Evolutionary conservation across 1,284 basidiomycete genomes (phyloP).

Genomic region (Trametes versicolor): DNA sequence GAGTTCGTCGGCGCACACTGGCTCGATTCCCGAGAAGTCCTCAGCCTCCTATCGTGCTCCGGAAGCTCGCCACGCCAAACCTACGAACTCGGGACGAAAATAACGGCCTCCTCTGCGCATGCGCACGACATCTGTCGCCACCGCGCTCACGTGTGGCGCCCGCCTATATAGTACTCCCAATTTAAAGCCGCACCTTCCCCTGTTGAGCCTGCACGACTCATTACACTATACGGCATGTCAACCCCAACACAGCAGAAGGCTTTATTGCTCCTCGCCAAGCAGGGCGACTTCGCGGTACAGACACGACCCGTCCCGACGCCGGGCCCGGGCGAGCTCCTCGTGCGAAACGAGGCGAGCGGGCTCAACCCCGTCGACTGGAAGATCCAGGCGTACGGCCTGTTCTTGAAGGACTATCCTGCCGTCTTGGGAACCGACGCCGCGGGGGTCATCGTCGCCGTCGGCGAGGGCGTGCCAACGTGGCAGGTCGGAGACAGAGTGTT

Average conservation of each 20-base stretch:
- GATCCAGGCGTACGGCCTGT: constrained; percentile 45
- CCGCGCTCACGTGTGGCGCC: neutral
- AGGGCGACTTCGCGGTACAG: constrained; percentile 40
- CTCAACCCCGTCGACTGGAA: constrained; percentile 57
- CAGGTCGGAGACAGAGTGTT: constrained; percentile 52
- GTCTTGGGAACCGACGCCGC: constrained; percentile 57
- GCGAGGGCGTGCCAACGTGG: constrained; percentile 48
- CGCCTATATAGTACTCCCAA: neutral
- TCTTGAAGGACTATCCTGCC: constrained; percentile 48
- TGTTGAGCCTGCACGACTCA: neutral
- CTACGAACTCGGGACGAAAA: too few relatives aligned
- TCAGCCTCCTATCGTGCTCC: too few relatives aligned
- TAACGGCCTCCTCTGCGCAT: neutral
- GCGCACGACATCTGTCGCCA: constrained; percentile 11
- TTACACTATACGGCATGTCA: neutral
- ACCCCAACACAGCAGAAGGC: constrained; percentile 38
- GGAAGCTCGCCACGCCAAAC: too few relatives aligned
- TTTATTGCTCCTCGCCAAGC: constrained; percentile 36
- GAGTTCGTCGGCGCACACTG: too few relatives aligned
- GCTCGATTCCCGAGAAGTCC: too few relatives aligned
- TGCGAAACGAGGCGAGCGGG: constrained; percentile 45
- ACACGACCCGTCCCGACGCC: constrained; percentile 41
- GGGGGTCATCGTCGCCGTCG: constrained; percentile 52
- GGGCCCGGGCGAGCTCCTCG: constrained; percentile 50
- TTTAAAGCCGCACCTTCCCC: neutral